Base-by-base conservation (phyloP, 352 stramenopile species). In the Aphanomyces euteiches region DNA sequence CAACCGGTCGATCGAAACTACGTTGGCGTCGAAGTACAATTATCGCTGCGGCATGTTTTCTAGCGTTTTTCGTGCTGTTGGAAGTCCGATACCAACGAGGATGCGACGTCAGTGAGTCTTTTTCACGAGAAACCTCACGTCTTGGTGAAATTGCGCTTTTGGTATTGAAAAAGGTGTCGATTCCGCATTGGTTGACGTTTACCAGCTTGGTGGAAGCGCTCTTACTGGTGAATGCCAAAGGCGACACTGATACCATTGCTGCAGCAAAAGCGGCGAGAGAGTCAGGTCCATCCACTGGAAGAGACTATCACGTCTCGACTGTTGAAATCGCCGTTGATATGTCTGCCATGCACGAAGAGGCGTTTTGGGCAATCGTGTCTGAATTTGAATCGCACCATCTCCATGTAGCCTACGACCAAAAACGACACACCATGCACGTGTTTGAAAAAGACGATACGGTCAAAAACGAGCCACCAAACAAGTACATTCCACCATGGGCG, bases 291-390 rank as follows among this genome's bases (percentile, higher is more conserved):
- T 47, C 63, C 36, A 61, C 21, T 56, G 63, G 43, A 40, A 61
- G 57, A 8, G 63, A 69, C 3, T 69, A 58, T 28, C 63, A 69
- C 50, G 63, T 69, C 6, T 69, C 63, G 7, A 64, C 41, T 6
- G 43, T 69, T 28, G 41, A 69, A 56, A 36, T 69, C 47, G 63
- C 63, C 36, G 37, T 69, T 7, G 63, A 69, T 7, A 69, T 61
- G 45, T 17, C n/a, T 17, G 6, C 36, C 5, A 47, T 69, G 36
- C 19, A 61, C 21, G 34, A 19, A 17, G 43, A 17, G n/a, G 45
- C 6, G 7, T 69, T 69, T 41, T 69, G 63, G 63, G 8, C 34
- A 17, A 61, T 69, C 17, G 63, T 69, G 47, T 45, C 43, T 6
- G 63, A 47, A 15, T 47, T 69, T 13, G 63, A 69, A 40, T 43